Percentiles rank a stretch among this genome's conserved stretches.
These are phyloP conservation scores for Picea sitchensis DNA, from an alignment of 75 land plant genomes.

Conservation along the genomic window DNA sequence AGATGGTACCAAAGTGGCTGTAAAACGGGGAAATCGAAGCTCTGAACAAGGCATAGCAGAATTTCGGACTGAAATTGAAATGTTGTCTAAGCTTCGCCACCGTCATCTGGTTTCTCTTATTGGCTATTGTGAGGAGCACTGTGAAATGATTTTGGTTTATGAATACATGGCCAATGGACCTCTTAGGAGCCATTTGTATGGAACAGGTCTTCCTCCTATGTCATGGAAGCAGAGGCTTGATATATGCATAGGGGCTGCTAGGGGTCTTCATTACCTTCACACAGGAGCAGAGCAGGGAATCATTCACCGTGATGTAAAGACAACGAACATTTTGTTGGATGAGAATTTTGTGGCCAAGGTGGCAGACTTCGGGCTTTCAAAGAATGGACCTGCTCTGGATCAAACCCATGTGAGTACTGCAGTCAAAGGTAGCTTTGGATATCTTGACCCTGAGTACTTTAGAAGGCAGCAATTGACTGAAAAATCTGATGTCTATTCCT, in stretches of 20 bases:
- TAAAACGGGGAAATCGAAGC: conserved; percentile 63
- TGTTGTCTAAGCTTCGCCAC: conserved; percentile 81
- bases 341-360: conserved; percentile 43
- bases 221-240: conserved; percentile 88
- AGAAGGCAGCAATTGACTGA: conserved; percentile 54
- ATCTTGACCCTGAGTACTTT: conserved; percentile 58
- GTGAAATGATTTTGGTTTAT: conserved; percentile 85
- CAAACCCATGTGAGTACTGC: conserved; percentile 61
- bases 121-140: conserved; percentile 79
- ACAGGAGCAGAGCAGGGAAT: conserved; percentile 73
- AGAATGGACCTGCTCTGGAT: conserved; percentile 19
- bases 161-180: conserved; percentile 95
- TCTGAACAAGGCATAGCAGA: conserved; percentile 74
- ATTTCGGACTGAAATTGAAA: conserved; percentile 79
- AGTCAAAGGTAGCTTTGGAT: conserved; percentile 62
- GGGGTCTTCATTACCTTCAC: conserved; percentile 89
- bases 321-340: conserved; percentile 49
- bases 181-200: conserved; percentile 78
- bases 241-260: conserved; percentile 90
- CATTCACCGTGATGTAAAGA: conserved; percentile 54
- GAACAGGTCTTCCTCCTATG: conserved; percentile 44
- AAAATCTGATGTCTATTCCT: conserved; percentile 92
- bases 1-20: conserved; percentile 78
- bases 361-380: conserved; percentile 52
- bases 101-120: conserved; percentile 80